Base-by-base conservation (phyloP, 768 basidiomycete species). In the Pleurotus cornucopiae region DNA sequence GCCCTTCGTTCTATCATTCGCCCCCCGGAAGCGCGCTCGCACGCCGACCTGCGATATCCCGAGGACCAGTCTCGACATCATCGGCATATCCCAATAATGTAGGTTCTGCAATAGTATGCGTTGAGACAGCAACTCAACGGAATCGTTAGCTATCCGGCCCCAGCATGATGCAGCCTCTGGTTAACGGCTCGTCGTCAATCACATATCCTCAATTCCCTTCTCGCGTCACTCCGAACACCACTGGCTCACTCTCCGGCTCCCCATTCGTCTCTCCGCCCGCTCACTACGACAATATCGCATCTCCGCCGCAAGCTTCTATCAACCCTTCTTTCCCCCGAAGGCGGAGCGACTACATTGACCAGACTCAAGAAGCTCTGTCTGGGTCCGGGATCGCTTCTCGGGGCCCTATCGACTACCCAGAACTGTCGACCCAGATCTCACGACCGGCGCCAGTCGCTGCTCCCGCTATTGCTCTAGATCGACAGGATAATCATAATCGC, bases 251-350 rank as follows among this genome's bases (percentile, higher is more conserved):
- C 14, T 59, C 48, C 57, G 55, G 56, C 59, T 76, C 77, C 1
- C 71, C 78, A 23, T 76, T 77, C 63, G 64, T 69, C 56, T 64
- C 77, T 16, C 69, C 75, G 7, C 58, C 76, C 46, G 64, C 70
- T 26, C 61, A 67, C 37, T 78, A 78, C 58, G 69, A 67, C 61
- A 72, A 71, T 56, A 78, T 82, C 26, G 74, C 89, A 0, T 79
- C 88, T 0, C 94, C 91, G 9, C 93, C 94, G 1, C 87, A 84
- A 67, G 91, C 91, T 7, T 91, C 93, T 25, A 85, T 93, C 59
- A 91, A 91, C 62, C 84, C 87, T 23, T 86, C 87, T 14, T 78
- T 88, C 4, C 75, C 92, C 4, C 78, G 89, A 4, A 80, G 90
- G 55, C 83, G 89, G 46, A 88, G 83, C 60, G 90, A 94, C 60